phyloP scores from a whole-genome alignment of 139 green algal genomes.

The Chlorella sp. region DNA sequence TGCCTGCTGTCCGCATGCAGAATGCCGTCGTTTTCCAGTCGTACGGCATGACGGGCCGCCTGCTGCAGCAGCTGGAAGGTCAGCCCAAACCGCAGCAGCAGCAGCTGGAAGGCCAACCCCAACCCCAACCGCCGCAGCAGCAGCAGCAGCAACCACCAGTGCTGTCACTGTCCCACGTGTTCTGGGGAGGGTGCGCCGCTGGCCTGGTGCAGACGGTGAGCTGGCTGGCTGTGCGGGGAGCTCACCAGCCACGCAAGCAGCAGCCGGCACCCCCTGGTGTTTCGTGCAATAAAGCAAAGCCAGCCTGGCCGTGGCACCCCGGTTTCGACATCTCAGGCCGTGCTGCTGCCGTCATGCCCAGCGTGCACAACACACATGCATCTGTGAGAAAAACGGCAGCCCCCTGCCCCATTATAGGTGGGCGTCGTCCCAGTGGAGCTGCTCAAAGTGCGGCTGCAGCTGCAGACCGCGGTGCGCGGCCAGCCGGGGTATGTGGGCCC shows the following conservation, averaged over 20 bases:
- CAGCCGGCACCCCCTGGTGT: no score
- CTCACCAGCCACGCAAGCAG: no score
- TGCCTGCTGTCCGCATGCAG: constrained; percentile 34
- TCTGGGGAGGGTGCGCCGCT: constrained; percentile 45
- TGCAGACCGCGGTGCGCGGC: constrained; percentile 62
- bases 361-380: no score
- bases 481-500: constrained; percentile 58
- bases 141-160: not conserved
- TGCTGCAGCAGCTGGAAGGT: not conserved
- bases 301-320: no score
- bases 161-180: not conserved
- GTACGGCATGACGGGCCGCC: constrained; percentile 37
- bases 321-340: no score
- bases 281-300: no score
- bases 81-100: not conserved
- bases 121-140: not conserved
- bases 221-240: no score
- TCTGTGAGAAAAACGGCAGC: no score
- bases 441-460: constrained; percentile 79
- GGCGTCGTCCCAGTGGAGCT: constrained; percentile 65
- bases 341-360: no score
- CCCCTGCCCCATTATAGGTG: not conserved
- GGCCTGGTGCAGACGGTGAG: constrained; percentile 45
- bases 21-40: constrained; percentile 69
- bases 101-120: not conserved